Evolutionary conservation across 1,139 yeast species (phyloP).

Genomic region (Pichia sp.): DNA sequence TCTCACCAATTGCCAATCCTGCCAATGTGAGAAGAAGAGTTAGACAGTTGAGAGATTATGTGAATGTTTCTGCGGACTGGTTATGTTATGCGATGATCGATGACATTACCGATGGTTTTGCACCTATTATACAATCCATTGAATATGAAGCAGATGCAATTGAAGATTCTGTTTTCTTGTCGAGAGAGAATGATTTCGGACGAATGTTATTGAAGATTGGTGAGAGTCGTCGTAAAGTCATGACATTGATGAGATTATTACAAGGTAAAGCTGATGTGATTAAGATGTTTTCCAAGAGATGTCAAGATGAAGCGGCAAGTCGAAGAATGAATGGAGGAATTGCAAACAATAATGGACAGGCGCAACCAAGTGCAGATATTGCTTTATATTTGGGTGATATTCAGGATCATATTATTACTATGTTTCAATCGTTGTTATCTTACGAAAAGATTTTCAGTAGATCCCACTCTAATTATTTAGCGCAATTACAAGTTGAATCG

Average conservation of each 20-base stretch:
- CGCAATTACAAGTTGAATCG: constrained; percentile 91
- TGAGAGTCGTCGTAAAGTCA: constrained; percentile 83
- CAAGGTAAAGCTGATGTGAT: constrained; percentile 97
- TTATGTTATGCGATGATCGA: constrained; percentile 90
- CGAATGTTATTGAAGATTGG: constrained; percentile 80
- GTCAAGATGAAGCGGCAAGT: constrained; percentile 63
- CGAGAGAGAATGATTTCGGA: constrained; percentile 64
- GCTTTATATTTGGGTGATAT: constrained; percentile 93
- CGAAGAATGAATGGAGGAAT: constrained; percentile 9
- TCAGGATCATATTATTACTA: constrained; percentile 95
- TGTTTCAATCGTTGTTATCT: constrained; percentile 86
- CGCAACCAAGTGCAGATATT: constrained; percentile 79
- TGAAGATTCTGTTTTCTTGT: constrained; percentile 76
- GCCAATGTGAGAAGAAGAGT: constrained; percentile 91
- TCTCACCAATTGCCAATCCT: constrained; percentile 76
- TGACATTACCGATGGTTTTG: constrained; percentile 92
- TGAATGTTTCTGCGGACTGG: constrained; percentile 90
- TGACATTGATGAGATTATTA: constrained; percentile 87
- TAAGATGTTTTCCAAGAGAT: constrained; percentile 94
- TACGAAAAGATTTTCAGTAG: constrained; percentile 93
- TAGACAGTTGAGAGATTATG: constrained; percentile 84
- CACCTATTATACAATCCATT: constrained; percentile 82
- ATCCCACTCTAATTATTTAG: constrained; percentile 88
- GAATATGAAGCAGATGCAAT: constrained; percentile 92
- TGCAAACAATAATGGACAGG: constrained; percentile 24